A percentile compares a stretch with the other conserved stretches of the same genome.
phyloP scores from a whole-genome alignment of 352 stramenopile genomes.

The Phytophthora constricta region DNA sequence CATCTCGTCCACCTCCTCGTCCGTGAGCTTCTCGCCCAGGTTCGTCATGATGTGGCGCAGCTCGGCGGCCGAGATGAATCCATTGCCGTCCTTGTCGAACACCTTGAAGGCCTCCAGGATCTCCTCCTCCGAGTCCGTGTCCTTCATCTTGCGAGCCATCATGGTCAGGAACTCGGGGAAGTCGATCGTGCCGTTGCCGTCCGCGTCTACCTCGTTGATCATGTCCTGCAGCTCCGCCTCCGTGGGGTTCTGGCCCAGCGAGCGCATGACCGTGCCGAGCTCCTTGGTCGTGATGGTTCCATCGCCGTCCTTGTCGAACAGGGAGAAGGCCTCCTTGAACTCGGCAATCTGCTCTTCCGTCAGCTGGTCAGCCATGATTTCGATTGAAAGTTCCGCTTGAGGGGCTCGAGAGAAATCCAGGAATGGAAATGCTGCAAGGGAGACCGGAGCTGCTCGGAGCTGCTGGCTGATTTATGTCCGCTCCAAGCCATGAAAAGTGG shows the following conservation, averaged over 20 bases:
- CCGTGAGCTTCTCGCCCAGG: conserved; percentile 98
- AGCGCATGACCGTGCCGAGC: conserved; percentile 98
- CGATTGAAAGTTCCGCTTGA: conserved; percentile 50
- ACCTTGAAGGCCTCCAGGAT: conserved; percentile 99
- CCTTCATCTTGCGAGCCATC: conserved; percentile 99
- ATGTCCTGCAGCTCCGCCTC: conserved; percentile 99
- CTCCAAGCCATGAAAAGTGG: conserved; percentile 7
- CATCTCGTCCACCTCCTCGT: conserved; percentile 99
- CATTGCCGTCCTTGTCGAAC: conserved; percentile 99
- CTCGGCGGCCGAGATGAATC: conserved; percentile 98
- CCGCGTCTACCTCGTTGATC: conserved; percentile 99
- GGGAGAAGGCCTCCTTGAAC: conserved; percentile 99
- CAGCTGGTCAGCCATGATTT: conserved; percentile 91
- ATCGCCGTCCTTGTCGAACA: conserved; percentile 99
- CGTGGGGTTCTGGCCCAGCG: conserved; percentile 98
- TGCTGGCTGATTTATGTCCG: conserved; percentile 2
- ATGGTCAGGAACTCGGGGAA: conserved; percentile 99
- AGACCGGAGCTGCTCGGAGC: not conserved
- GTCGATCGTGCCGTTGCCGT: conserved; percentile 99
- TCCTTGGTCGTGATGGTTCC: conserved; percentile 99
- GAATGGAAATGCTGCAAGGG: conserved; percentile 46
- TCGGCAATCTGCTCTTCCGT: conserved; percentile 98
- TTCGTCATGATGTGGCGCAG: conserved; percentile 99
- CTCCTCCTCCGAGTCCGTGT: conserved; percentile 98
- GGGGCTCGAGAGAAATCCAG: conserved; percentile 59